phyloP scores from a whole-genome alignment of 2,329 filamentous ascomycete species.

The Fusarium dimerum region DNA sequence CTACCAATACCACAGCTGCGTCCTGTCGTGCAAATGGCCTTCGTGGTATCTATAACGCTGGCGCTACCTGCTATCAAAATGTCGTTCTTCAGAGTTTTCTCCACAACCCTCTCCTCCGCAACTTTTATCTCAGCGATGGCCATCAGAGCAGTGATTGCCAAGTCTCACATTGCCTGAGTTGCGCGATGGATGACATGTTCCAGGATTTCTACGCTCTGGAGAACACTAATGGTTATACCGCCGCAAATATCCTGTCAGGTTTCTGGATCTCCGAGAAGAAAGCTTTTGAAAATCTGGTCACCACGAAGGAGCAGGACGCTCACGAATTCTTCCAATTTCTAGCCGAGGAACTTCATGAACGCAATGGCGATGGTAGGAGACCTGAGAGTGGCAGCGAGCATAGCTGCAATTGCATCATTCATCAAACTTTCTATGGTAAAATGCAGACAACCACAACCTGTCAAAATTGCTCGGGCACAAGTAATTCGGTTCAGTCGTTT shows the following conservation, averaged over 20 bases:
- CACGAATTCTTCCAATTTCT: slow-evolving; percentile 98
- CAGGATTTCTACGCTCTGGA: slow-evolving; percentile 72
- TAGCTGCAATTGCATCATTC: slow-evolving; percentile 85
- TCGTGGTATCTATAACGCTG: slow-evolving; percentile 93
- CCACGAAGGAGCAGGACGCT: slow-evolving; percentile 93
- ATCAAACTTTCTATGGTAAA: slow-evolving; percentile 92
- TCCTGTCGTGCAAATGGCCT: slow-evolving; percentile 86
- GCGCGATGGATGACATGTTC: slow-evolving; percentile 73
- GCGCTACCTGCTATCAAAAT: slow-evolving; percentile 98
- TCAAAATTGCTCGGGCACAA: slow-evolving; percentile 80
- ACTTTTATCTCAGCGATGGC: slow-evolving; percentile 89
- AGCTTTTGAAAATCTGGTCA: slow-evolving; percentile 74
- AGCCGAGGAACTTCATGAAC: slow-evolving; percentile 84
- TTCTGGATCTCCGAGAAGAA: slow-evolving; percentile 85
- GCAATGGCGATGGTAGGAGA: slow-evolving; percentile 71
- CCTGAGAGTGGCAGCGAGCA: slow-evolving; percentile 61
- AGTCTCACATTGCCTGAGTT: slow-evolving; percentile 63
- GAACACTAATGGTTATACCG: slow-evolving; percentile 85
- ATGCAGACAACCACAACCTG: slow-evolving; percentile 89
- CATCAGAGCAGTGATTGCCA: slow-evolving; percentile 78
- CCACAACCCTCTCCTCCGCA: slow-evolving; percentile 88
- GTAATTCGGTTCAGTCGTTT: slow-evolving; percentile 83
- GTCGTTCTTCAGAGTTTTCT: slow-evolving; percentile 92
- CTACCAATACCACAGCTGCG: slow-evolving; percentile 74
- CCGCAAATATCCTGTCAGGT: slow-evolving; percentile 83